phyloP scores from a whole-genome alignment of 1,139 yeast species.

The Yamadazyma pseudoaaseri region DNA sequence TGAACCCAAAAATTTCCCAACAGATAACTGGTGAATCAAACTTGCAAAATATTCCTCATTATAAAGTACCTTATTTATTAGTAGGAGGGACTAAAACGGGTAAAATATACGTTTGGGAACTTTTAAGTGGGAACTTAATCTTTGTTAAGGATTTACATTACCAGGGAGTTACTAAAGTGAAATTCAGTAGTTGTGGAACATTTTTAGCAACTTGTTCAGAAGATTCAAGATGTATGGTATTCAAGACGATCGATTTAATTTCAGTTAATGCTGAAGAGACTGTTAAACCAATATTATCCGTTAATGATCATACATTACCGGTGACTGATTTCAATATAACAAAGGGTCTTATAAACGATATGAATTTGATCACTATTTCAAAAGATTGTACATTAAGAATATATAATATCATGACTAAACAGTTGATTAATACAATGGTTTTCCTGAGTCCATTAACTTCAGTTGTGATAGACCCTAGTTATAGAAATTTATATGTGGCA shows the following conservation, averaged over 20 bases:
- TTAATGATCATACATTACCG: conserved; percentile 77
- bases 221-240: conserved; percentile 77
- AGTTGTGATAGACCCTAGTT: conserved; percentile 77
- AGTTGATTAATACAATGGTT: conserved; percentile 68
- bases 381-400: conserved; percentile 73
- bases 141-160: conserved; percentile 82
- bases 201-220: conserved; percentile 73
- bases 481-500: conserved; percentile 73
- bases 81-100: conserved; percentile 76
- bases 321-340: conserved; percentile 62
- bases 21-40: conserved; percentile 5
- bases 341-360: conserved; percentile 53
- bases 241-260: conserved; percentile 67
- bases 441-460: conserved; percentile 57
- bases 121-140: conserved; percentile 72
- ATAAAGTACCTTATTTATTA: conserved; percentile 63
- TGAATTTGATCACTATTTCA: conserved; percentile 71
- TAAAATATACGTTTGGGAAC: conserved; percentile 80
- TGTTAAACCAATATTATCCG: conserved; percentile 45
- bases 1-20: conserved; percentile 20
- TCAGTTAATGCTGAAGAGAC: conserved; percentile 24
- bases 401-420: conserved; percentile 47
- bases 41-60: conserved; percentile 23
- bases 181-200: conserved; percentile 64
- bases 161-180: conserved; percentile 63